These are phyloP conservation scores for Friedmanniomyces endolithicus DNA, from an alignment of 495 filamentous ascomycete genomes.

Conservation along the genomic window DNA sequence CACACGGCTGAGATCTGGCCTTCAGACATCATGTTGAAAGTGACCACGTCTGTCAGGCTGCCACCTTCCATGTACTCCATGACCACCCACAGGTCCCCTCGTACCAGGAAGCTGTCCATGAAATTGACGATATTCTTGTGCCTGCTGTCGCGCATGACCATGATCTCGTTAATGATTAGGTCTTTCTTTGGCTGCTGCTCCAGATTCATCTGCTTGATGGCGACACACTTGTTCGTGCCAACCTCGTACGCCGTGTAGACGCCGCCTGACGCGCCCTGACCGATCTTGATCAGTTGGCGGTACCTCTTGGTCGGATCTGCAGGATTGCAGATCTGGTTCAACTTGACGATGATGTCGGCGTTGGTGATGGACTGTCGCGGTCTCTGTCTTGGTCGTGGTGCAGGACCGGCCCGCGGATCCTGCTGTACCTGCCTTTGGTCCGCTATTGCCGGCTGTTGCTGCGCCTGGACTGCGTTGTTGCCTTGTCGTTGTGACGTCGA, in stretches of 20 bases:
- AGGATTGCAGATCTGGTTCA: constrained; percentile 79
- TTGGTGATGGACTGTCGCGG: constrained; percentile 53
- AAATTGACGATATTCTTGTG: constrained; percentile 99
- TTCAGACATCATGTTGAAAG: constrained; percentile 89
- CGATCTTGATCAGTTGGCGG: constrained; percentile 82
- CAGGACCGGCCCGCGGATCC: constrained; percentile 37
- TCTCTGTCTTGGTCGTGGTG: constrained; percentile 62
- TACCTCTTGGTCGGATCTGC: constrained; percentile 83
- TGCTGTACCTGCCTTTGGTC: constrained; percentile 42
- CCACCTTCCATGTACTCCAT: constrained; percentile 99
- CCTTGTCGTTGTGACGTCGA: constrained; percentile 51
- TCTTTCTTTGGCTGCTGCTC: constrained; percentile 99
- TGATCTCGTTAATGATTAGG: constrained; percentile 96
- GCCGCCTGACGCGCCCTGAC: constrained; percentile 91
- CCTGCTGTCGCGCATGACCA: constrained; percentile 98
- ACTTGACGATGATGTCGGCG: constrained; percentile 68
- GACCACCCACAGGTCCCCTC: constrained; percentile 95
- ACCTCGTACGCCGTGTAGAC: constrained; percentile 86
- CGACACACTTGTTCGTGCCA: constrained; percentile 73
- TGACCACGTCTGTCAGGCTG: constrained; percentile 93
- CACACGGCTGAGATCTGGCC: constrained; percentile 97
- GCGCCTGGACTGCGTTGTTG: constrained; percentile 36
- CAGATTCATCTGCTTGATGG: constrained; percentile 99
- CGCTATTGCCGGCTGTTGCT: constrained; percentile 42
- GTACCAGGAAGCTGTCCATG: constrained; percentile 82